phyloP scores from a whole-genome alignment of 768 basidiomycete genomes.

The Suillus cothurnatus region DNA sequence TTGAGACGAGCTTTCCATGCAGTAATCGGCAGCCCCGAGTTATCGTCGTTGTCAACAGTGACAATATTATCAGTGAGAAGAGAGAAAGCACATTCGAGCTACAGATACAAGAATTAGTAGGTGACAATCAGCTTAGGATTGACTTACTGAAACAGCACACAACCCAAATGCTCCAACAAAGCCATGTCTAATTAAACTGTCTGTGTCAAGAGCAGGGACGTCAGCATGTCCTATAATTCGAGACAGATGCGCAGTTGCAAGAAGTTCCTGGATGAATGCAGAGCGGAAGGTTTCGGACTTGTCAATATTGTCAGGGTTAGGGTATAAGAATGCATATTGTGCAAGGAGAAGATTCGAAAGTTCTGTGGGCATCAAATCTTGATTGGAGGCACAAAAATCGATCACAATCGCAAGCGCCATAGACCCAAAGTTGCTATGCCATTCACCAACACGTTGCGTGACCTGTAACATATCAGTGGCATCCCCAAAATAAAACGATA shows the following conservation, averaged over 20 bases:
- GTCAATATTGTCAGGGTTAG: slow-evolving; percentile 1
- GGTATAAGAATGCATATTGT: slow-evolving; percentile 2
- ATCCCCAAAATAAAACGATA: background rate
- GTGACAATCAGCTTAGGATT: too few species aligned
- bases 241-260: slow-evolving; percentile 7
- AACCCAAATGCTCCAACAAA: slow-evolving; percentile 7
- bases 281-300: background rate
- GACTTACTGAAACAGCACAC: slow-evolving; percentile 6
- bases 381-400: slow-evolving; percentile 1
- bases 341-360: background rate
- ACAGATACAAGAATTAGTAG: background rate
- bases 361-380: background rate
- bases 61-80: slow-evolving; percentile 1
- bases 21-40: too few species aligned
- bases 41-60: background rate
- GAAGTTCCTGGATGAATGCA: slow-evolving; percentile 6
- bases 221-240: slow-evolving; percentile 2
- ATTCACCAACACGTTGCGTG: slow-evolving; percentile 9
- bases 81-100: slow-evolving; percentile 12
- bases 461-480: background rate
- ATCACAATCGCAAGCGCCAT: slow-evolving; percentile 7
- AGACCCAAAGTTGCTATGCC: slow-evolving; percentile 7
- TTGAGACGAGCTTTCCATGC: background rate
- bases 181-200: background rate
- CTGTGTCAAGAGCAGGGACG: slow-evolving; percentile 2